Percentiles rank a stretch among this genome's conserved stretches.
Evolutionary conservation across 352 stramenopile genomes (phyloP).

Genomic region (Phytophthora ohioensis): DNA sequence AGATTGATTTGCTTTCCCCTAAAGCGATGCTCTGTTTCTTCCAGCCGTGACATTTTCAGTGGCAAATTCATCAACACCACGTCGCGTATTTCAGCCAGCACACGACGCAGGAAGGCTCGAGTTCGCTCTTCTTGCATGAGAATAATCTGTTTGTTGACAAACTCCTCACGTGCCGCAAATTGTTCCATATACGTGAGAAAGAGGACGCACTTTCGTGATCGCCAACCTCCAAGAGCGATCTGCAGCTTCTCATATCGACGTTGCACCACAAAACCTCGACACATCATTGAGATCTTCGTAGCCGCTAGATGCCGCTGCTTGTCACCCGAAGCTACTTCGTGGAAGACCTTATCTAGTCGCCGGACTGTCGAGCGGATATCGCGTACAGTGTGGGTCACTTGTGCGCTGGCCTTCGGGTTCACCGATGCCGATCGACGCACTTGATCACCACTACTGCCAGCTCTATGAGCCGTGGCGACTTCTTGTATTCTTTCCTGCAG

Average conservation of each 20-base stretch:
- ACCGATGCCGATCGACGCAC: conserved; percentile 3
- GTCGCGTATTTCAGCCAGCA: conserved; percentile 74
- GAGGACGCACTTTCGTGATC: conserved; percentile 44
- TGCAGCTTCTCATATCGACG: conserved; percentile 55
- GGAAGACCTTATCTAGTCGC: conserved; percentile 78
- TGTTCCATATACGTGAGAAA: conserved; percentile 68
- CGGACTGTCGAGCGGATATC: conserved; percentile 72
- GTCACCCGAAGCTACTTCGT: conserved; percentile 75
- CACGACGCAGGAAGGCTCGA: conserved; percentile 46
- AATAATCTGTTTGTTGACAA: conserved; percentile 62
- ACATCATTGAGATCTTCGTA: conserved; percentile 69
- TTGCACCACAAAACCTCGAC: conserved; percentile 59
- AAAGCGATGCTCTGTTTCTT: conserved; percentile 69
- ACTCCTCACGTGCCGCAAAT: conserved; percentile 73
- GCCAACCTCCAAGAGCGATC: conserved; percentile 60
- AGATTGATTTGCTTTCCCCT: conserved; percentile 51
- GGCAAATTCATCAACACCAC: conserved; percentile 77
- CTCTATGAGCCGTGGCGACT: conserved; percentile 37
- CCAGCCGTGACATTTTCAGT: conserved; percentile 52
- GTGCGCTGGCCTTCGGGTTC: conserved; percentile 50
- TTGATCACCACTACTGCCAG: background rate
- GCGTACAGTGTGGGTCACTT: conserved; percentile 67
- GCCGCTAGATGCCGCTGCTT: conserved; percentile 78
- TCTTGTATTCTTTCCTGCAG: conserved; percentile 60
- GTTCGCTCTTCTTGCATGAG: conserved; percentile 53